Evolutionary conservation across 75 land plant species (phyloP).

Genomic region (Sequoiadendron giganteum): DNA sequence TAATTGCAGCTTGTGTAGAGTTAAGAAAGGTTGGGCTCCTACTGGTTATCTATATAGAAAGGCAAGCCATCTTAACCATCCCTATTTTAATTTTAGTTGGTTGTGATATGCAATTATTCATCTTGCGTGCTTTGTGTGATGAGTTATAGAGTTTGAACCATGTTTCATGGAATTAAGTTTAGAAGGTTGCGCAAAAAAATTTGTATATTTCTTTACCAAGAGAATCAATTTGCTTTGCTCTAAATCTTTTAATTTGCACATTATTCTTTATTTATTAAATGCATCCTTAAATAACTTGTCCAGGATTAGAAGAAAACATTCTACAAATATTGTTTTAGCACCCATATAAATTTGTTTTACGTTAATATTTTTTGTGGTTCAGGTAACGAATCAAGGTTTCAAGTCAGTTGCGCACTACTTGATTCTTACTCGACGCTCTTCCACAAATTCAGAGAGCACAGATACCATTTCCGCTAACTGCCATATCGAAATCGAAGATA

Average conservation of each 20-base stretch:
- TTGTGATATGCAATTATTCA: not conserved
- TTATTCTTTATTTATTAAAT: not conserved
- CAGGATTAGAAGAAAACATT: not conserved
- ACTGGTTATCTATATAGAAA: slow-evolving; percentile 62
- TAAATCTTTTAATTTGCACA: not conserved
- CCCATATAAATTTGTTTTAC: not conserved
- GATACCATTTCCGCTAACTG: not conserved
- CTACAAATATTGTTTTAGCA: not conserved
- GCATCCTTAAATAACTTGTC: not conserved
- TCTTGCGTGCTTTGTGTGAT: not conserved
- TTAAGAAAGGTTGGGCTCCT: slow-evolving; percentile 85
- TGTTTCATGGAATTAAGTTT: not conserved
- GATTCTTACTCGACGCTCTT: slow-evolving; percentile 41
- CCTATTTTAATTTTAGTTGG: not conserved
- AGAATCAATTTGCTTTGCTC: not conserved
- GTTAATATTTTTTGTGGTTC: not conserved
- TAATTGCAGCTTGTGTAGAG: slow-evolving; percentile 88
- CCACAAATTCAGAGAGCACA: not conserved
- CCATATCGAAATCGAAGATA: not conserved
- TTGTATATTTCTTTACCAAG: not conserved
- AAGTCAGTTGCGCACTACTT: slow-evolving; percentile 95
- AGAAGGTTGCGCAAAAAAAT: not conserved
- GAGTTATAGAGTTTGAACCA: not conserved
- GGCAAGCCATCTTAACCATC: slow-evolving; percentile 22
- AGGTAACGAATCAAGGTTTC: slow-evolving; percentile 55